Conservation (phyloP, 1,284 basidiomycete genomes). For the Ceratobasidium sp. region DNA sequence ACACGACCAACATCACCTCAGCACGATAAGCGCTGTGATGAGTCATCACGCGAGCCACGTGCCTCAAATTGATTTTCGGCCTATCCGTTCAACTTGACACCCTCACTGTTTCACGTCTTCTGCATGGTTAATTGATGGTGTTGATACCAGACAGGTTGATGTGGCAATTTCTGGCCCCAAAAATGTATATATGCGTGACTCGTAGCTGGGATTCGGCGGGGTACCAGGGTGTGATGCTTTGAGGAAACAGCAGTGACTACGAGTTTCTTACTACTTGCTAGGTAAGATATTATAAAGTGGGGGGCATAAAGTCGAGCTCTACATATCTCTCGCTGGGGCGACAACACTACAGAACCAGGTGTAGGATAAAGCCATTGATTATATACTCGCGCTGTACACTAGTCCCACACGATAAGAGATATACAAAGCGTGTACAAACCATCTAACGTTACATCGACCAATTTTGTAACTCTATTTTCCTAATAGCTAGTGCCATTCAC, state of each 20-base stretch:
- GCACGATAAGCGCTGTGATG: conserved; percentile 29
- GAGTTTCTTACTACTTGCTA: too few species aligned
- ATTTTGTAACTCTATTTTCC: conserved; percentile 21
- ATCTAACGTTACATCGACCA: conserved; percentile 14
- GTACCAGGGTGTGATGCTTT: too few species aligned
- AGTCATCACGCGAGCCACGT: conserved; percentile 12
- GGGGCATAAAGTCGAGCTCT: not conserved
- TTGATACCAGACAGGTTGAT: too few species aligned
- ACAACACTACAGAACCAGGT: not conserved
- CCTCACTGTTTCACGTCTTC: too few species aligned
- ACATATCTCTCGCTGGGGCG: not conserved
- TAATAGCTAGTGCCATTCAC: conserved; percentile 50
- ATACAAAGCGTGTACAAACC: conserved; percentile 16
- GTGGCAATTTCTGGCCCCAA: too few species aligned
- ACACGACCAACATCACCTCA: conserved; percentile 39
- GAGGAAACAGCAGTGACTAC: too few species aligned
- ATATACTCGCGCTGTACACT: conserved; percentile 26
- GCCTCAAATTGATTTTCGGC: not conserved
- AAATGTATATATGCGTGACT: too few species aligned
- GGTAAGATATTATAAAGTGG: too few species aligned
- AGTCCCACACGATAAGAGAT: conserved; percentile 32
- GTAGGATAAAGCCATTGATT: conserved; percentile 4
- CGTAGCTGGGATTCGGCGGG: too few species aligned
- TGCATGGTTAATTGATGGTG: too few species aligned
- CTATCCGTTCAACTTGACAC: not conserved